A percentile compares a stretch with the other conserved stretches of the same genome.
phyloP scores from a whole-genome alignment of 257 asterid genomes.

The Solanum gracilifrons region DNA sequence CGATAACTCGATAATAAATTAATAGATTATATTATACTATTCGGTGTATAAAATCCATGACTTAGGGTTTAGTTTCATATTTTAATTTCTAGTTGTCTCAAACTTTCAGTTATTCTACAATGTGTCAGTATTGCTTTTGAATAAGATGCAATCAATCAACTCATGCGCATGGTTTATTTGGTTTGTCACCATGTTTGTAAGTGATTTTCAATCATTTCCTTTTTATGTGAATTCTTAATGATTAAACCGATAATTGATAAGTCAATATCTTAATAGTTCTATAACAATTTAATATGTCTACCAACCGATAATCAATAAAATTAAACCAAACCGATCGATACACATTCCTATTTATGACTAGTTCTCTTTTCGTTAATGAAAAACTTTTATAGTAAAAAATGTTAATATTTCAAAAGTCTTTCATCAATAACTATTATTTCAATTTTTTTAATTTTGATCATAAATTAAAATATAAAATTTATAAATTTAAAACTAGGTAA shows the following conservation, averaged over 20 bases:
- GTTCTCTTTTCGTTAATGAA: neutral
- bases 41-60: no score
- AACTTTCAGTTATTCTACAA: no score
- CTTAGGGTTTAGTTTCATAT: no score
- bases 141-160: neutral
- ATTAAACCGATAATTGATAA: rapidly evolving
- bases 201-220: no score
- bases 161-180: neutral
- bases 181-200: no score
- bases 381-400: neutral
- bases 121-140: neutral
- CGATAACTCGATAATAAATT: neutral
- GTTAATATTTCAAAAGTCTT: neutral
- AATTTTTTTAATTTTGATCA: neutral
- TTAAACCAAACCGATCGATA: neutral
- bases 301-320: no score
- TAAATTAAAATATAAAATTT: neutral
- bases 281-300: no score
- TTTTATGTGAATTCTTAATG: no score
- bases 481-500: neutral
- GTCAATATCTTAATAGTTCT: no score
- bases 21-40: no score
- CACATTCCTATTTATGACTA: no score
- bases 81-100: no score
- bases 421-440: neutral